Conservation (phyloP, 78 protist genomes). For the Creolimax fragrantissima region DNA sequence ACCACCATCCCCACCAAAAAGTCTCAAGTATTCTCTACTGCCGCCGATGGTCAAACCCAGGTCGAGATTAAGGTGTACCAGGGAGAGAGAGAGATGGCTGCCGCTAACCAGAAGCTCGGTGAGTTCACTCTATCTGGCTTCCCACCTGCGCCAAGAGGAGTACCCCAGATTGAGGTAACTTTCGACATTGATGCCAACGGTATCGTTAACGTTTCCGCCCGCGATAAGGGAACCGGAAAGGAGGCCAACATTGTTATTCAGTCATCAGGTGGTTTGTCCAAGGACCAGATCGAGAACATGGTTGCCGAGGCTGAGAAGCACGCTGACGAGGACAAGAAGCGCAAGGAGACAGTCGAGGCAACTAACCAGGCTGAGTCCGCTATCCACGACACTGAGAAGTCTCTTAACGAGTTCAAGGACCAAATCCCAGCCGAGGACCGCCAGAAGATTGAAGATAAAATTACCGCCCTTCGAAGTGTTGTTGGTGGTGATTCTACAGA, state of each 20-base stretch:
- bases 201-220: slow-evolving; percentile 82
- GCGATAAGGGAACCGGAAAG: slow-evolving; percentile 94
- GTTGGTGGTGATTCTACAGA: neutral
- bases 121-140: slow-evolving; percentile 85
- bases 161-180: slow-evolving; percentile 67
- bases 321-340: slow-evolving; percentile 44
- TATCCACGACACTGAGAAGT: slow-evolving; percentile 48
- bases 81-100: slow-evolving; percentile 98
- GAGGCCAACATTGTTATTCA: slow-evolving; percentile 72
- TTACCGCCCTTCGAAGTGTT: neutral
- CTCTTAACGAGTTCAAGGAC: slow-evolving; percentile 45
- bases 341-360: slow-evolving; percentile 56
- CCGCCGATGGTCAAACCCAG: slow-evolving; percentile 96
- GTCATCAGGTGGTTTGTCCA: slow-evolving; percentile 85
- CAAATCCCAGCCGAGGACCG: neutral
- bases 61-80: slow-evolving; percentile 96
- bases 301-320: slow-evolving; percentile 82
- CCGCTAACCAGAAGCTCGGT: slow-evolving; percentile 90
- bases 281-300: slow-evolving; percentile 88
- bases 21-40: slow-evolving; percentile 92
- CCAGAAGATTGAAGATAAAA: neutral
- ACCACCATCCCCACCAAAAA: slow-evolving; percentile 91
- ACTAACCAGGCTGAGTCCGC: slow-evolving; percentile 60
- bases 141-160: slow-evolving; percentile 83
- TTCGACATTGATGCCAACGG: slow-evolving; percentile 91